Conservation (phyloP, 108 stramenopile genomes). For the Discostella stelligeroides region DNA sequence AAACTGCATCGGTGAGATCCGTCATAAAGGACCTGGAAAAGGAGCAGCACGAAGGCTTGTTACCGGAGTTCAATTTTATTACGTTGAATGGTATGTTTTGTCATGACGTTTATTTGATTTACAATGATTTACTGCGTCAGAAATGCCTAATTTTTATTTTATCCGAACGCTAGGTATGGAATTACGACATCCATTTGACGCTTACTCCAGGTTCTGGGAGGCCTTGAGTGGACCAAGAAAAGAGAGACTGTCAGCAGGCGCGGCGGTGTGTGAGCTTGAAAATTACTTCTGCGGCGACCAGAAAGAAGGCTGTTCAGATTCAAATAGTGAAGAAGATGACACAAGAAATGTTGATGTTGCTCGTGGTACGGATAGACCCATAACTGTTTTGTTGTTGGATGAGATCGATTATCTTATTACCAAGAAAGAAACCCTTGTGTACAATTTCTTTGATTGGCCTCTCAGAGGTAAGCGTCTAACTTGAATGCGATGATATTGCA, state of each 20-base stretch:
- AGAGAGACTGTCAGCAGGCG: conserved; percentile 52
- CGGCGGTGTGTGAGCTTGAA: conserved; percentile 63
- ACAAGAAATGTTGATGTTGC: conserved; percentile 13
- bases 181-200: conserved; percentile 79
- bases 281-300: conserved; percentile 57
- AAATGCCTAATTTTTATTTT: too few relatives aligned
- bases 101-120: too few relatives aligned
- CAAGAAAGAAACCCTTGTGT: conserved; percentile 89
- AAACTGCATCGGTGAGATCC: conserved; percentile 76
- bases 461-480: conserved; percentile 12
- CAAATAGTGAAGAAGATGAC: conserved; percentile 7
- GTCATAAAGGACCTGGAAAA: conserved; percentile 58
- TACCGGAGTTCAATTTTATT: conserved; percentile 78
- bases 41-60: conserved; percentile 58
- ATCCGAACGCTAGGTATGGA: too few relatives aligned
- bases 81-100: conserved; percentile 89
- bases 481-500: not conserved
- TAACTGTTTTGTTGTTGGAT: conserved; percentile 86
- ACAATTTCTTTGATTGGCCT: conserved; percentile 99
- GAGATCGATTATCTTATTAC: conserved; percentile 98
- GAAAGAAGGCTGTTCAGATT: conserved; percentile 3
- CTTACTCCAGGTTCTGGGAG: conserved; percentile 83
- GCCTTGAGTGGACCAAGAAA: conserved; percentile 57
- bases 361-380: conserved; percentile 18
- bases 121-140: too few relatives aligned